Conservation (phyloP, 208 protist genomes). For the Trichomonas vaginalis region DNA sequence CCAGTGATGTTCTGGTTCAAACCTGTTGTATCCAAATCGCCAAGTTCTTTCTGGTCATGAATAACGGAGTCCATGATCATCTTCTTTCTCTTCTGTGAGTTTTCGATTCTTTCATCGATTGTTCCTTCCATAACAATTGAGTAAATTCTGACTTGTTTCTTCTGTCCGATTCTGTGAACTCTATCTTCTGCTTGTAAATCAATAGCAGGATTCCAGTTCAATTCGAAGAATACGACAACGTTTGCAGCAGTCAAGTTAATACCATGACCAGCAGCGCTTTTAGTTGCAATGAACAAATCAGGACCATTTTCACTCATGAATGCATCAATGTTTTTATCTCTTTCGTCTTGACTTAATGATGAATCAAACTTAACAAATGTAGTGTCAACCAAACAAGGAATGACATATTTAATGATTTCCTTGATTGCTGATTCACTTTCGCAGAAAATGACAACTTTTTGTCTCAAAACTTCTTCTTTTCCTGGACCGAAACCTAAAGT, state of each 20-base stretch:
- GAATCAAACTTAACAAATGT: not conserved
- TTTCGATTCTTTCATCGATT: not conserved
- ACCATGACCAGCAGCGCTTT: not conserved
- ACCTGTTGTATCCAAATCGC: not conserved
- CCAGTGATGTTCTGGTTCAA: not conserved
- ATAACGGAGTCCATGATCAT: not conserved
- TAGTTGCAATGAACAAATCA: not conserved
- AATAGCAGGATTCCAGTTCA: not conserved
- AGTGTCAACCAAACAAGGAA: not conserved
- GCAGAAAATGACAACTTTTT: not conserved
- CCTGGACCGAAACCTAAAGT: not conserved
- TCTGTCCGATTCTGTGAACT: conserved; percentile 8
- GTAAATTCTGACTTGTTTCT: not conserved
- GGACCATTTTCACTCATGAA: not conserved
- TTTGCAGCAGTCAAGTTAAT: not conserved
- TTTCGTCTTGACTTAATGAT: not conserved
- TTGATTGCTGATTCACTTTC: not conserved
- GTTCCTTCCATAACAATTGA: not conserved
- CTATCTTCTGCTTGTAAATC: not conserved
- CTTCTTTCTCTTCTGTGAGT: not conserved
- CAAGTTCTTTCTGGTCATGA: not conserved
- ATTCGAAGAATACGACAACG: conserved; percentile 2
- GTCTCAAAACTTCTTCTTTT: not conserved
- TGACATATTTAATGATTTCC: not conserved
- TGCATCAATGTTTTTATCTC: not conserved